A percentile compares a stretch with the other conserved stretches of the same genome.
phyloP scores from a whole-genome alignment of 768 basidiomycete species.

The Flagelloscypha sp. region DNA sequence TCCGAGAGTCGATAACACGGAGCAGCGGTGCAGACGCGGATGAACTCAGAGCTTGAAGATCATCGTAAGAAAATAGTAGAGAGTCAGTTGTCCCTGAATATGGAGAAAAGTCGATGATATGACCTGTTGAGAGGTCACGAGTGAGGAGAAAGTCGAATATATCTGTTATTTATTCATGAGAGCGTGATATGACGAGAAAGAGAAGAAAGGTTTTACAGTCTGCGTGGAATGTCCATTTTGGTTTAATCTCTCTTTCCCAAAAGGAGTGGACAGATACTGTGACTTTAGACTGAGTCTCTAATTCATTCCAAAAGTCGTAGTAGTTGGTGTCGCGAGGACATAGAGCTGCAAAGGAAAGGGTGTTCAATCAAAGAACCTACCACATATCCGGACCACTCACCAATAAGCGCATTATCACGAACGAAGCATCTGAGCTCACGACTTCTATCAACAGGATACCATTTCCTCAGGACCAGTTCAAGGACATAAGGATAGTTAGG shows the following conservation, averaged over 20 bases:
- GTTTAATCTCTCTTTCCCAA: slow-evolving; percentile 62
- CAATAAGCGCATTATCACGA: slow-evolving; percentile 57
- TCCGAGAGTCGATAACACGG: slow-evolving; percentile 63
- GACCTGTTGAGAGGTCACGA: slow-evolving; percentile 64
- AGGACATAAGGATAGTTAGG: slow-evolving; percentile 40
- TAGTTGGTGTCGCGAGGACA: slow-evolving; percentile 85
- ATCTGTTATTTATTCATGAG: slow-evolving; percentile 58
- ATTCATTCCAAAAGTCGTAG: slow-evolving; percentile 79
- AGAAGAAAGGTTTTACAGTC: slow-evolving; percentile 51
- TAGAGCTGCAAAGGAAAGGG: slow-evolving; percentile 42
- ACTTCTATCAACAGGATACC: slow-evolving; percentile 78
- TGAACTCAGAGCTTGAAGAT: slow-evolving; percentile 32
- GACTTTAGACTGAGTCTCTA: slow-evolving; percentile 44
- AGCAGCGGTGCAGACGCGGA: slow-evolving; percentile 30
- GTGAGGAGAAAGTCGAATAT: slow-evolving; percentile 83
- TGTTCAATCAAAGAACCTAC: background rate
- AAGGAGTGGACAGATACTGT: slow-evolving; percentile 42
- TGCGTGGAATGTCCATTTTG: slow-evolving; percentile 44
- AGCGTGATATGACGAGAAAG: slow-evolving; percentile 3
- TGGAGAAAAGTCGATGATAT: slow-evolving; percentile 89
- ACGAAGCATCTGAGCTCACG: slow-evolving; percentile 92
- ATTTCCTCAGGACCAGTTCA: slow-evolving; percentile 85
- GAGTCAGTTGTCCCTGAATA: slow-evolving; percentile 82
- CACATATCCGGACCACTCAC: slow-evolving; percentile 47
- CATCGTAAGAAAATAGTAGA: slow-evolving; percentile 77